These are phyloP conservation scores for Nelumbo lutea DNA, from an alignment of 164 flowering plant genomes.

Conservation along the genomic window DNA sequence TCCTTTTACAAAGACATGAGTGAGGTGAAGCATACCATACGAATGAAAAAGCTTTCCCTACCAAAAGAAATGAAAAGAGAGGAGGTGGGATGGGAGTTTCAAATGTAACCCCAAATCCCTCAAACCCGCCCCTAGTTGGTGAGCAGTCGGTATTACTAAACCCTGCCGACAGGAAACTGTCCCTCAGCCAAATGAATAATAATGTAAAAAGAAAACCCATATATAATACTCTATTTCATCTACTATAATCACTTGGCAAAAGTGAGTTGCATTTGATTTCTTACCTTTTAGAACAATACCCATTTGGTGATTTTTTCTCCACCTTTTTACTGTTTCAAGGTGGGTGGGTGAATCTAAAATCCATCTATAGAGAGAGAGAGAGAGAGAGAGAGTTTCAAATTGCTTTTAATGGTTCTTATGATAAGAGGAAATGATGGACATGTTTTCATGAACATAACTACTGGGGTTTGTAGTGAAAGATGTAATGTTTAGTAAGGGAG, in stretches of 20 bases:
- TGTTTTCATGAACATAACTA: conserved; percentile 14
- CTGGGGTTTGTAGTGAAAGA: conserved; percentile 1
- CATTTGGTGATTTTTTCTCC: neutral
- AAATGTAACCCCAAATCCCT: neutral
- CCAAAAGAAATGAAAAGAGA: conserved; percentile 9
- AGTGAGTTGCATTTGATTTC: neutral
- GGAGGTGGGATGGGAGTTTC: neutral
- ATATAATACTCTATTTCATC: neutral
- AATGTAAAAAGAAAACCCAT: neutral
- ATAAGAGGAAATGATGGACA: conserved; percentile 23
- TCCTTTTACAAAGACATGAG: conserved; percentile 36
- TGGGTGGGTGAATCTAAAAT: conserved; percentile 6
- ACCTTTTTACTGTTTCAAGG: conserved; percentile 9
- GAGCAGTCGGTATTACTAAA: conserved; percentile 38
- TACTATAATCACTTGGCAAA: neutral
- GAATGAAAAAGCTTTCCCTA: conserved; percentile 25
- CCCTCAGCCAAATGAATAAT: conserved; percentile 17
- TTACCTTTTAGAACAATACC: conserved; percentile 3
- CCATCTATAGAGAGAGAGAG: neutral
- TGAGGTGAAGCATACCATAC: conserved; percentile 35
- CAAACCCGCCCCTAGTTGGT: conserved; percentile 26
- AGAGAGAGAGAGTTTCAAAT: conserved; percentile 7
- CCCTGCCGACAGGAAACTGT: conserved; percentile 41
- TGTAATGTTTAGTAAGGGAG: neutral
- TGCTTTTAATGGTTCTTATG: conserved; percentile 15